Evolutionary conservation across 202 grass and related monocot genomes (phyloP), one percentile per base, ranked within the genome.

Genomic region (Dendrocalamus latiflorus): DNA sequence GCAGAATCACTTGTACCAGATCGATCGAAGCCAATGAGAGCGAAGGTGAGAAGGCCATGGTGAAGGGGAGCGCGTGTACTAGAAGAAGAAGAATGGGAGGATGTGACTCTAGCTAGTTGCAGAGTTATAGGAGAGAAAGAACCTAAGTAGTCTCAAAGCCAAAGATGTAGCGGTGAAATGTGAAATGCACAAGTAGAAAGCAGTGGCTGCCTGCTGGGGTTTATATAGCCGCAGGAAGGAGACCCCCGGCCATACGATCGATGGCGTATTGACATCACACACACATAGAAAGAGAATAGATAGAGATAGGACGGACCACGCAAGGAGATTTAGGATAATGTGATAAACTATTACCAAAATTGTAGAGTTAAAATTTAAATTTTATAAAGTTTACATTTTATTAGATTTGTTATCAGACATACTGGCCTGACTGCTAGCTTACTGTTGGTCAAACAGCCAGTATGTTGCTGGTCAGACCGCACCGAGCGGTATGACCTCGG

Each of bases 61-160:
- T 93, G 91, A 88, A 90, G 91, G 74, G 73, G 91, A 82, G 91
- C 91, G 82, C 85, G 91, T 93, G 91, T 88, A 84, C 28, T n/a
- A 65, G 84, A 36, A 74, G 20, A 24, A 14, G 17, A 55, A 34
- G 28, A 30, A 30, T 45, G 70, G 68, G 72, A 30, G 63, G 3
- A 44, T 75, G n/a, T 82, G 57, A 44, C 74, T 9, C 48, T 39
- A 74, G 74, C 15, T 34, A 70, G 47, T 37, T 59, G 59, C 21
- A 81, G 77, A 74, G 47, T 20, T 24, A 26, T 6, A 6, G 11
- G 21, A 64, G 68, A 70, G 50, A 69, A 45, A 12, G 44, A 75
- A 34, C 47, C 6, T 17, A 62, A 16, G 2, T 33, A 62, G 6
- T 17, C 13, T 28, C 2, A 0, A 16, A 33, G 13, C 59, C 26